phyloP scores from a whole-genome alignment of 768 basidiomycete genomes.

The Clathrus columnatus region DNA sequence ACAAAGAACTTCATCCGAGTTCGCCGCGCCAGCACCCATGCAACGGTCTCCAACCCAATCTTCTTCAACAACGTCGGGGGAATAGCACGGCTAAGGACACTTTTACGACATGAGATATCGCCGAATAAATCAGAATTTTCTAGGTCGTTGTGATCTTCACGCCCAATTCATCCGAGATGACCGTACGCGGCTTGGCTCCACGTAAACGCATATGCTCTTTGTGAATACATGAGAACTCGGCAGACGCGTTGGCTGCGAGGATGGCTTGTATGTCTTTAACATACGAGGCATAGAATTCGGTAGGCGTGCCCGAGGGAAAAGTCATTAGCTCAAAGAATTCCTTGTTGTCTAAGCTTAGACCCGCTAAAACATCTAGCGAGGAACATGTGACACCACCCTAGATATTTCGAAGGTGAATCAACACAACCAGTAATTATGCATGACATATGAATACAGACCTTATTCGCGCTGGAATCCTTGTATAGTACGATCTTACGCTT shows the following conservation, averaged over 20 bases:
- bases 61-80: slow-evolving; percentile 82
- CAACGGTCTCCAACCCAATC: slow-evolving; percentile 75
- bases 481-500: slow-evolving; percentile 88
- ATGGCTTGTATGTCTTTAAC: slow-evolving; percentile 88
- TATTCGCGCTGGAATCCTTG: slow-evolving; percentile 95
- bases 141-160: slow-evolving; percentile 82
- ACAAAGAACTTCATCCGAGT: too few relatives aligned
- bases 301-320: slow-evolving; percentile 84
- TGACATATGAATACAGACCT: slow-evolving; percentile 39
- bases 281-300: slow-evolving; percentile 82
- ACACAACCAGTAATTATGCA: not conserved
- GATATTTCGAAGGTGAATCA: slow-evolving; percentile 1
- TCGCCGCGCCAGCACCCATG: too few relatives aligned
- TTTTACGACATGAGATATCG: slow-evolving; percentile 62
- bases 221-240: slow-evolving; percentile 90
- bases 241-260: slow-evolving; percentile 84
- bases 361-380: slow-evolving; percentile 95
- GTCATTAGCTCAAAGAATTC: slow-evolving; percentile 91
- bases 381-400: slow-evolving; percentile 89
- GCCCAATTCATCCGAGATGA: slow-evolving; percentile 94
- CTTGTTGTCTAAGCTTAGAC: slow-evolving; percentile 79
- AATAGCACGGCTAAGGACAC: slow-evolving; percentile 75
- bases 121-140: slow-evolving; percentile 86
- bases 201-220: slow-evolving; percentile 76
- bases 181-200: slow-evolving; percentile 76